Conservation (phyloP, 1,284 basidiomycete species). For the Coriolopsis trogii region DNA sequence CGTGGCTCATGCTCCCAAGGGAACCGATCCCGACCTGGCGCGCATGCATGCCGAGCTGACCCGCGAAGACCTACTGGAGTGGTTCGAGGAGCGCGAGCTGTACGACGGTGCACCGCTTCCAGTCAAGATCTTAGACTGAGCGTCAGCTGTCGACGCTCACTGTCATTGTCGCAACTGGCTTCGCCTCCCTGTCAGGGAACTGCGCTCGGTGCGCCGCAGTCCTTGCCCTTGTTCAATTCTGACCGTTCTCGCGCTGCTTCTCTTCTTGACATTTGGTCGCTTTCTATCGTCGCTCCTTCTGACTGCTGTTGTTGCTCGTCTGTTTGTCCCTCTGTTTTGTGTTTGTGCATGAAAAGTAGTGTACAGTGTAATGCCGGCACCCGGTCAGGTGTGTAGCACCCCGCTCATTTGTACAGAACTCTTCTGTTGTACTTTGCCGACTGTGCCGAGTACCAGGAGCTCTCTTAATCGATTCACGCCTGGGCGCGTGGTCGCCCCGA, state of each 20-base stretch:
- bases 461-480: constrained; percentile 4
- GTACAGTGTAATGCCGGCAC: constrained; percentile 6
- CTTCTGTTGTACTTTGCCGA: constrained; percentile 9
- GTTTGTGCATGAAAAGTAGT: constrained; percentile 6
- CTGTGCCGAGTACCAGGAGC: constrained; percentile 8
- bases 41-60: constrained; percentile 15
- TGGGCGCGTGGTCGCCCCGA: not conserved
- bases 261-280: not conserved
- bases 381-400: constrained; percentile 1
- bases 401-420: constrained; percentile 11
- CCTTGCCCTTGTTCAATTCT: not conserved
- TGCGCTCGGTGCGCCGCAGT: not conserved
- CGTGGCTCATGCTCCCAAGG: constrained; percentile 11
- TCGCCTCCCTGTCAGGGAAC: not conserved
- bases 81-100: constrained; percentile 18
- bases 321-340: not conserved
- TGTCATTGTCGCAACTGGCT: not conserved
- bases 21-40: constrained; percentile 12
- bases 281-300: constrained; percentile 4
- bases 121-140: constrained; percentile 10
- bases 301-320: too few species aligned
- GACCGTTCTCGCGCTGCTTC: constrained; percentile 1
- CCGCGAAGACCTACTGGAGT: constrained; percentile 15
- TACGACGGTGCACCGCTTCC: constrained; percentile 13
- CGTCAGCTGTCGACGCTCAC: not conserved